Conservation (phyloP, 2,329 filamentous ascomycete species). For the Hymenoscyphus salicellus region DNA sequence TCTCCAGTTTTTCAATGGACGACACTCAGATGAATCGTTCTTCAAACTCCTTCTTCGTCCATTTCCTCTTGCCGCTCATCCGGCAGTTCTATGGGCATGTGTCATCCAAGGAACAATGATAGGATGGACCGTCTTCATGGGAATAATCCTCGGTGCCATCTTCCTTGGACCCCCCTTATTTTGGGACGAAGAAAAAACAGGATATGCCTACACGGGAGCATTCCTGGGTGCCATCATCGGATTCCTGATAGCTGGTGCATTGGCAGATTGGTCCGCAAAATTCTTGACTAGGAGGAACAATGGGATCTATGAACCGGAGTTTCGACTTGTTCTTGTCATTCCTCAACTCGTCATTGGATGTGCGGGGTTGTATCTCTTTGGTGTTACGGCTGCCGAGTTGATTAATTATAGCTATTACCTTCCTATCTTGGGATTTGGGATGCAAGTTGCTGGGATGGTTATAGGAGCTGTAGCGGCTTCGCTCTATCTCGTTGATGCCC, state of each 20-base stretch:
- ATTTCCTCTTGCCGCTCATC: slow-evolving; percentile 78
- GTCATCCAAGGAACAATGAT: slow-evolving; percentile 87
- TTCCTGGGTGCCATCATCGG: slow-evolving; percentile 81
- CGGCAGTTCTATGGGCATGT: slow-evolving; percentile 75
- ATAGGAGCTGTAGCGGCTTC: slow-evolving; percentile 72
- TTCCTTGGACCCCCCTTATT: slow-evolving; percentile 78
- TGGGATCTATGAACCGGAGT: slow-evolving; percentile 88
- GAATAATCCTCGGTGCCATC: slow-evolving; percentile 76
- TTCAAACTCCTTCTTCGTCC: slow-evolving; percentile 65
- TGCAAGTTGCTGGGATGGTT: slow-evolving; percentile 88
- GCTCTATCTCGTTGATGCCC: slow-evolving; percentile 88
- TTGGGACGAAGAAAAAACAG: slow-evolving; percentile 76
- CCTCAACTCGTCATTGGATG: slow-evolving; percentile 77
- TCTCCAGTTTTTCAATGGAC: slow-evolving; percentile 72
- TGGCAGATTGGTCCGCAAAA: slow-evolving; percentile 71
- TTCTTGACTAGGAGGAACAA: slow-evolving; percentile 70
- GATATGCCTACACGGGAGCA: slow-evolving; percentile 82
- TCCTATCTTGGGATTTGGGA: slow-evolving; percentile 76
- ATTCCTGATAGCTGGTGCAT: slow-evolving; percentile 68
- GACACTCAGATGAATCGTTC: slow-evolving; percentile 76
- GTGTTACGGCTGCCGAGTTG: slow-evolving; percentile 65
- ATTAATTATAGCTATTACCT: slow-evolving; percentile 62
- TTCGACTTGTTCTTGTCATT: slow-evolving; percentile 76
- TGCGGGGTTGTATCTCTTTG: slow-evolving; percentile 81
- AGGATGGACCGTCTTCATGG: slow-evolving; percentile 93